Evolutionary conservation across 306 rosid species (phyloP), one percentile per base, ranked within the genome.

Genomic region (Albizia julibrissin): DNA sequence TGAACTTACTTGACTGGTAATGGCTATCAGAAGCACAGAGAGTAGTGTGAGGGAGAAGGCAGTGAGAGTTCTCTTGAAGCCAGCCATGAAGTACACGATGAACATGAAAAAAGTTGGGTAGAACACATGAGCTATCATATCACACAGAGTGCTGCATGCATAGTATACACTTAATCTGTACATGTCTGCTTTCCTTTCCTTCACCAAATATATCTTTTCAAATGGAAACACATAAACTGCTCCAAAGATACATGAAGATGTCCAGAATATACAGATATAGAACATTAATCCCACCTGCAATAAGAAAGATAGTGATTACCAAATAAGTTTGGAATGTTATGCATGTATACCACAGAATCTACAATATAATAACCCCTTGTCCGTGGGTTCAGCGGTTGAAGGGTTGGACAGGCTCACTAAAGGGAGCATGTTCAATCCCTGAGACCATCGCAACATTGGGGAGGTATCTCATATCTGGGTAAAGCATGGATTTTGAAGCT

Each of bases 111-210:
- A 37, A 2, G 98, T 93, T 10, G 98, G 97, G 80, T 95, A 95
- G 31, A 85, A 72, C 71, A 95, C 86, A 84, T 93, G 97, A 13
- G 94, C 96, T 59, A 92, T 79, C 99, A 95, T 95, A 90, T 95
- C 99, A 84, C 98, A 93, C 10, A 95, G 77, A 15, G 99, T 95
- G 91, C 98, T 95, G 82, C 97, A 89, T 58, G 87, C 90, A 76
- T 95, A 95, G 87, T 91, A 93, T 56, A 92, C 99, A 64, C 99
- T 95, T 72, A 95, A 81, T 86, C 92, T 91, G 75, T 95, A 95
- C 99, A 95, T 93, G 77, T 95, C 99, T 22, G 97, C 98, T 82
- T 91, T 93, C 85, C 94, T 89, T 88, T 93, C 99, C 84, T 95
- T 95, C 46, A 93, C 92, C 90, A 95, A 86, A 89, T 84, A 92